A percentile compares a stretch with the other conserved stretches of the same genome.
phyloP scores from a whole-genome alignment of 208 protist species.

The Trypanosomatidae sp. region DNA sequence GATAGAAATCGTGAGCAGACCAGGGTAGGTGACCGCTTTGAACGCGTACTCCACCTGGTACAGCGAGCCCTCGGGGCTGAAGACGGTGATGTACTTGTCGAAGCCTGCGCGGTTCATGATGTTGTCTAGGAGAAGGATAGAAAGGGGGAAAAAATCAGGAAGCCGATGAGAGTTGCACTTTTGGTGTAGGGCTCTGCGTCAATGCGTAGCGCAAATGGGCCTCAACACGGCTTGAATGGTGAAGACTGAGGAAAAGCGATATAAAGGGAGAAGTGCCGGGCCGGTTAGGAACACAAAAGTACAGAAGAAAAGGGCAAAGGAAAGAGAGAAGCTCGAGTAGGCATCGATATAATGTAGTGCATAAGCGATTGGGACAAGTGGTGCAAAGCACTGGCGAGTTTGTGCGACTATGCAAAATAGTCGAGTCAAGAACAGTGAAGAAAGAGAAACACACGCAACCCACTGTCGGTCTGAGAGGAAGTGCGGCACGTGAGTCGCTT shows the following conservation, averaged over 20 bases:
- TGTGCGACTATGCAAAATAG: background rate
- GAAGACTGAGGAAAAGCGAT: background rate
- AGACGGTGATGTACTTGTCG: conserved; percentile 99
- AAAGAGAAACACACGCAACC: background rate
- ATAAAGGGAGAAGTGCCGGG: background rate
- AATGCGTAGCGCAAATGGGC: background rate
- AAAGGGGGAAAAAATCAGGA: background rate
- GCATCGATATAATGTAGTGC: background rate
- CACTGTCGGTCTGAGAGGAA: background rate
- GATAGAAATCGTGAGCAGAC: conserved; percentile 96
- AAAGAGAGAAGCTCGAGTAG: background rate
- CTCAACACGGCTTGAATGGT: background rate
- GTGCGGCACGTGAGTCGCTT: background rate
- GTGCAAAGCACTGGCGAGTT: background rate
- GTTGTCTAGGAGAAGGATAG: background rate
- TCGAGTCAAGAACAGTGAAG: background rate
- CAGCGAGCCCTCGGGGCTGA: conserved; percentile 98
- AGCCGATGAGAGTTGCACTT: background rate
- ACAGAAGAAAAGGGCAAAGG: background rate
- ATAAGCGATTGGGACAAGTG: background rate
- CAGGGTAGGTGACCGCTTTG: conserved; percentile 97
- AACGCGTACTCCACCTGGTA: conserved; percentile 99
- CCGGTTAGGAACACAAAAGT: background rate
- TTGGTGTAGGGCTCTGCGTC: background rate
- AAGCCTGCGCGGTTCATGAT: conserved; percentile 91